phyloP scores from a whole-genome alignment of 106 monocot genomes.

The Phalaenopsis equestris region DNA sequence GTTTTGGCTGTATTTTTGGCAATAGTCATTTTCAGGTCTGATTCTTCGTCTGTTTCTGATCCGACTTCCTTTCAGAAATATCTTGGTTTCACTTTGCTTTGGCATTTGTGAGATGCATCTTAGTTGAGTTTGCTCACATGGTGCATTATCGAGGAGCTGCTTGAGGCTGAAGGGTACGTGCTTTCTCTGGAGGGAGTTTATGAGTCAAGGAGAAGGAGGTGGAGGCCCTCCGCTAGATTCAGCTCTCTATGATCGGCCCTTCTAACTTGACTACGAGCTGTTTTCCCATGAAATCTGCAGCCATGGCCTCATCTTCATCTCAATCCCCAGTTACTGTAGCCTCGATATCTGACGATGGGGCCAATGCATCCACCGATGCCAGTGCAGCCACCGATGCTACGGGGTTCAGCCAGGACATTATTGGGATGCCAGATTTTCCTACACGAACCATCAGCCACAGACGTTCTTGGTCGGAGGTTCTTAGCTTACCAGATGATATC shows the following conservation, averaged over 20 bases:
- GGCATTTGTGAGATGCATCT: constrained; percentile 3
- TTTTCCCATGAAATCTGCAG: constrained; percentile 7
- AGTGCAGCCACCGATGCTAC: background rate
- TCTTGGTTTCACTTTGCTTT: background rate
- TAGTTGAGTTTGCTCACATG: background rate
- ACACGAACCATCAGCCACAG: constrained; percentile 49
- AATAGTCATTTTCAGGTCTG: background rate
- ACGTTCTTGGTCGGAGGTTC: constrained; percentile 74
- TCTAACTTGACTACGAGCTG: background rate
- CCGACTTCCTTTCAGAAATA: background rate
- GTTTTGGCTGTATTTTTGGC: background rate
- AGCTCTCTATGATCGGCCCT: background rate
- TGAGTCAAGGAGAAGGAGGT: constrained; percentile 9
- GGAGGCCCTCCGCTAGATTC: background rate
- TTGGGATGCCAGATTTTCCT: constrained; percentile 65
- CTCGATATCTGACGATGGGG: background rate
- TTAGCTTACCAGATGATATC: constrained; percentile 66
- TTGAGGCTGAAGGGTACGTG: background rate
- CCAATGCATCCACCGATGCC: background rate
- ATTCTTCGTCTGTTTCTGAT: background rate
- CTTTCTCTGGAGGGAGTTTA: background rate
- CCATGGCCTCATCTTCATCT: constrained; percentile 8
- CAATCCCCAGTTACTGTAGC: background rate
- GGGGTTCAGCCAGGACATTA: constrained; percentile 53
- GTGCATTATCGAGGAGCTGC: background rate